Conservation (phyloP, 2,329 filamentous ascomycete genomes). For the Westerdykella aurantiaca region DNA sequence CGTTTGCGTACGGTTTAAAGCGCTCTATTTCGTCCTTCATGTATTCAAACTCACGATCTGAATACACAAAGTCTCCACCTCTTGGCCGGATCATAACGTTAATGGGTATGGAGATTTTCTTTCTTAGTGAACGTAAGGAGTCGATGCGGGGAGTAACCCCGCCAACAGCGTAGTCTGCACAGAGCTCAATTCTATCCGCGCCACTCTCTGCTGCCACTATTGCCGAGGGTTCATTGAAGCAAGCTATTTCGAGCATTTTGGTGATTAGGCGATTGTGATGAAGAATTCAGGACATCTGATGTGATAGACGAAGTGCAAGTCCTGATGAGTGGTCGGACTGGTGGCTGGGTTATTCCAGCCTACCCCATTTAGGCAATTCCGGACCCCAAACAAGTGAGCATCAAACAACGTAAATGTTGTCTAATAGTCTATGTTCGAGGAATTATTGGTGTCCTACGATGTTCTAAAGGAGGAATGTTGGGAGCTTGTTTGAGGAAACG, state of each 20-base stretch:
- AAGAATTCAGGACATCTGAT: too few relatives aligned
- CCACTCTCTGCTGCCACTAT: conserved; percentile 39
- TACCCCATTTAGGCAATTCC: too few relatives aligned
- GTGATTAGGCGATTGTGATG: too few relatives aligned
- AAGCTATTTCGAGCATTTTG: conserved; percentile 45
- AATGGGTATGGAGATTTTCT: conserved; percentile 37
- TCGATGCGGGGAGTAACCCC: conserved; percentile 39
- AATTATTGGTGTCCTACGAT: too few relatives aligned
- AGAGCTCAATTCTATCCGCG: conserved; percentile 50
- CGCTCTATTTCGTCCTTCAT: conserved; percentile 41
- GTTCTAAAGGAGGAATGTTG: too few relatives aligned
- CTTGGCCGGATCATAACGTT: conserved; percentile 52
- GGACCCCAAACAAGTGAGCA: too few relatives aligned
- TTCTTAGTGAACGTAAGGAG: conserved; percentile 21
- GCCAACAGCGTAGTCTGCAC: conserved; percentile 37
- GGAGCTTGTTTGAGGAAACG: too few relatives aligned
- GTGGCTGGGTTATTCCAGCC: too few relatives aligned
- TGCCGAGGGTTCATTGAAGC: conserved; percentile 43
- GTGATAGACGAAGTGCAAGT: too few relatives aligned
- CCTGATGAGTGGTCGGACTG: too few relatives aligned
- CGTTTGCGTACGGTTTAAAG: conserved; percentile 39
- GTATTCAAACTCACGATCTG: conserved; percentile 33
- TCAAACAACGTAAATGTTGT: too few relatives aligned
- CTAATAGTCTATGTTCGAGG: too few relatives aligned
- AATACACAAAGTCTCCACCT: conserved; percentile 43